Evolutionary conservation across 2,329 filamentous ascomycete genomes (phyloP).

Genomic region (Pyricularia sp.): DNA sequence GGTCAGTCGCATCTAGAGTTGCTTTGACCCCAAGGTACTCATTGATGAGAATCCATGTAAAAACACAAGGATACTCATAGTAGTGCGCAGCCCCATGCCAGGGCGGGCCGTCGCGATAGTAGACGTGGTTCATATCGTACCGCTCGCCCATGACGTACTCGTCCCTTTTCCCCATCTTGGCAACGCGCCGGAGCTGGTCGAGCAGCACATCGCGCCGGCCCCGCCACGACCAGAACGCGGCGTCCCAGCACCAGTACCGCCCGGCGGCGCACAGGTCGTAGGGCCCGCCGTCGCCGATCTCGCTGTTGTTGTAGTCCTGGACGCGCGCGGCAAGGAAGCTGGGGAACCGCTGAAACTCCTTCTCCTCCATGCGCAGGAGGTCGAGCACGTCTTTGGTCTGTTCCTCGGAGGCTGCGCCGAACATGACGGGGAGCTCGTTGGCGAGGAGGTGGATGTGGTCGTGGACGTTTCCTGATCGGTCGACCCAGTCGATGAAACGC

Average conservation of each 20-base stretch:
- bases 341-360: constrained; percentile 9
- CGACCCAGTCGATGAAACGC: constrained; percentile 10
- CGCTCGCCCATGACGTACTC: constrained; percentile 10
- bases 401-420: constrained; percentile 1
- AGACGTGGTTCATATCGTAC: constrained; percentile 11
- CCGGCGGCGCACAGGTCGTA: constrained; percentile 11
- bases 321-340: constrained; percentile 9
- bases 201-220: constrained; percentile 6
- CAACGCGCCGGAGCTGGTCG: constrained; percentile 7
- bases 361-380: constrained; percentile 4
- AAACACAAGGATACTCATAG: constrained; percentile 11
- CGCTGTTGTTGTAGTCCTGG: constrained; percentile 8
- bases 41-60: constrained; percentile 7
- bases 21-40: constrained; percentile 8
- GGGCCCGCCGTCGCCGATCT: constrained; percentile 10
- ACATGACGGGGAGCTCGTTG: constrained; percentile 9
- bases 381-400: constrained; percentile 4
- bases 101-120: constrained; percentile 7
- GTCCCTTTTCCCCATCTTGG: constrained; percentile 6
- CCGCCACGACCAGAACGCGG: constrained; percentile 9
- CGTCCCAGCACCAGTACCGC: constrained; percentile 11
- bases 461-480: constrained; percentile 6
- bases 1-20: neutral
- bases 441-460: constrained; percentile 11
- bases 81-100: constrained; percentile 11